phyloP scores from a whole-genome alignment of 208 protist species.

The Leishmania tropica region DNA sequence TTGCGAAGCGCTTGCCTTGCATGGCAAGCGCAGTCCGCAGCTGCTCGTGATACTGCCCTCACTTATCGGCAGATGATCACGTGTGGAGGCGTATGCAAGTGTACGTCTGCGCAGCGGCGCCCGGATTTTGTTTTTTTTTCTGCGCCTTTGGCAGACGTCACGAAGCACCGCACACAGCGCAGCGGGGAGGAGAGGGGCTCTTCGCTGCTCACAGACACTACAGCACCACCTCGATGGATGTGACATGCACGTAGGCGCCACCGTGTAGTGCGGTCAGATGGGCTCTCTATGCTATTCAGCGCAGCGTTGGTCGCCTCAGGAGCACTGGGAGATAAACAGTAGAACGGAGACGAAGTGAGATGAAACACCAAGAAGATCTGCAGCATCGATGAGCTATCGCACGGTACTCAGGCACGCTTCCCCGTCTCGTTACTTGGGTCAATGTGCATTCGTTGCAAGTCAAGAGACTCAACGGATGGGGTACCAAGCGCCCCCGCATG shows the following conservation, averaged over 20 bases:
- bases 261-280: neutral
- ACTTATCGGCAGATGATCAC: conserved; percentile 4
- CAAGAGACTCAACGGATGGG: neutral
- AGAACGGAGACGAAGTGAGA: too few relatives aligned
- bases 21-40: neutral
- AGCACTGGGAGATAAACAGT: neutral
- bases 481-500: neutral
- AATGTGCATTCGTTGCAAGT: neutral
- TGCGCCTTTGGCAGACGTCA: neutral
- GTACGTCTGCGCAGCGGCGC: neutral
- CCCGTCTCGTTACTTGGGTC: neutral
- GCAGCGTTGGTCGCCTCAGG: neutral
- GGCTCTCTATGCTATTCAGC: neutral
- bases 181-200: neutral
- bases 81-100: neutral
- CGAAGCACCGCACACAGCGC: neutral
- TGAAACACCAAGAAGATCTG: neutral
- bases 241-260: neutral
- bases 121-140: neutral
- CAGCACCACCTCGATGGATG: neutral
- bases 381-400: neutral
- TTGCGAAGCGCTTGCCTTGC: conserved; percentile 30
- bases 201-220: neutral
- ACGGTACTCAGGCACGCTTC: neutral
- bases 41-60: neutral